Base-by-base conservation (phyloP, 805 yeast species). In the Pichia eremophila region DNA sequence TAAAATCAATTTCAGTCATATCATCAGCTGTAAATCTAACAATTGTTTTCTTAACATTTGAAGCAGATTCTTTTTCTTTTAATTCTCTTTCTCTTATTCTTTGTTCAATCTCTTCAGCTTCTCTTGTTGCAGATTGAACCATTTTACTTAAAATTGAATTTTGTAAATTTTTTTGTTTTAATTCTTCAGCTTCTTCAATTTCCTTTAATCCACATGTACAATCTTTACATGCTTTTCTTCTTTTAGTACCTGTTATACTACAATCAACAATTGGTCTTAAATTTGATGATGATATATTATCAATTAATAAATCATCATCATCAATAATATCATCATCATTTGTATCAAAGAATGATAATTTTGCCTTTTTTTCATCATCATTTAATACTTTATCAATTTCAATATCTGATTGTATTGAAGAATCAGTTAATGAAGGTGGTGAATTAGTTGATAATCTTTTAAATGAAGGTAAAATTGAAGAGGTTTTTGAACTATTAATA, bases 201-300 rank as follows among this genome's bases (percentile, higher is more conserved):
- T 93, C 99, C 57, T 85, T 89, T 54, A 93, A 73, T 8, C 99
- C 99, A 71, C 99, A 93, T 0, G 97, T 84, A 67, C 99, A 93
- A 67, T 93, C 96, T 68, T 90, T 93, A 71, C 99, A 93, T 0
- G 99, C 99, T 68, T 82, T 88, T 70, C 91, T 79, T 63, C 95
- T 76, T 67, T 75, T 77, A 55, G 74, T 76, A 36, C 79, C 80
- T 42, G 60, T 70, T 15, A 57, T 45, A 4, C 54, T 38, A 60
- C 87, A 80, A 54, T 74, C 72, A 43, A 74, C 71, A 14, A 34
- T 6, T 15, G 93, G 91, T 31, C 75, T 71, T 27, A 77, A 70
- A 43, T 79, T 66, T 46, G 69, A 58, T 50, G 65, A 45, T 9
- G 51, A 67, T 52, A 78, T 75, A 53, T 79, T 87, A 56, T 78